Percentiles rank a stretch among this genome's conserved stretches.
phyloP scores from a whole-genome alignment of 164 flowering plant genomes.

The Protea cynaroides region DNA sequence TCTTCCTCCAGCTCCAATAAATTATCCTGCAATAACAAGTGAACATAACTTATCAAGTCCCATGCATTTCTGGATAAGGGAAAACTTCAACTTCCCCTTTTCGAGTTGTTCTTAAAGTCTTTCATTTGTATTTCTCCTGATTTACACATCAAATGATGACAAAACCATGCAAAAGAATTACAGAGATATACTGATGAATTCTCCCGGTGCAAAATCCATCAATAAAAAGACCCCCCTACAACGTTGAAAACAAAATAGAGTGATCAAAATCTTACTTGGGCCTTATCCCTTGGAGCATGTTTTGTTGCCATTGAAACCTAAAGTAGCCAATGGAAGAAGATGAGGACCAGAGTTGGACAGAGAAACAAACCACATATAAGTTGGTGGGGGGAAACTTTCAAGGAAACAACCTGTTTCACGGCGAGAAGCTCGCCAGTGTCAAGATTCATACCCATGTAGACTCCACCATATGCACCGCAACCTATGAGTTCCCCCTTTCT shows the following conservation, averaged over 20 bases:
- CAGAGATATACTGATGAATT: too few relatives aligned
- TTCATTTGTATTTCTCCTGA: too few relatives aligned
- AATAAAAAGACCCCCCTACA: too few relatives aligned
- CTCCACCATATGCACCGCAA: slow-evolving; percentile 92
- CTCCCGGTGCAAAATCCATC: too few relatives aligned
- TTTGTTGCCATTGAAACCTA: slow-evolving; percentile 55
- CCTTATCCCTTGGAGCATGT: slow-evolving; percentile 52
- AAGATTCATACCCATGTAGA: slow-evolving; percentile 97
- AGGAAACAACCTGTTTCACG: slow-evolving; percentile 63
- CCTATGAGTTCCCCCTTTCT: slow-evolving; percentile 92
- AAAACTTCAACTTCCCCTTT: too few relatives aligned
- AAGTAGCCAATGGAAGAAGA: slow-evolving; percentile 4
- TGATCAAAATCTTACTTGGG: slow-evolving; percentile 36
- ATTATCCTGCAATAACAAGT: neutral
- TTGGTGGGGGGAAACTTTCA: neutral
- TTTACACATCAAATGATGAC: too few relatives aligned
- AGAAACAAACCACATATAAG: neutral
- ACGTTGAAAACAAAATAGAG: neutral
- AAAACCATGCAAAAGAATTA: too few relatives aligned
- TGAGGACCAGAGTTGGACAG: neutral
- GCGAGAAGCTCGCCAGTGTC: slow-evolving; percentile 98
- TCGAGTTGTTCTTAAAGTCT: too few relatives aligned
- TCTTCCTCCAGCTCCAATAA: slow-evolving; percentile 2
- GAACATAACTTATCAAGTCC: too few relatives aligned
- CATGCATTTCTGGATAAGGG: too few relatives aligned